These are phyloP conservation scores for Barnettozyma sp. DNA, from an alignment of 805 yeast species.

Conservation along the genomic window DNA sequence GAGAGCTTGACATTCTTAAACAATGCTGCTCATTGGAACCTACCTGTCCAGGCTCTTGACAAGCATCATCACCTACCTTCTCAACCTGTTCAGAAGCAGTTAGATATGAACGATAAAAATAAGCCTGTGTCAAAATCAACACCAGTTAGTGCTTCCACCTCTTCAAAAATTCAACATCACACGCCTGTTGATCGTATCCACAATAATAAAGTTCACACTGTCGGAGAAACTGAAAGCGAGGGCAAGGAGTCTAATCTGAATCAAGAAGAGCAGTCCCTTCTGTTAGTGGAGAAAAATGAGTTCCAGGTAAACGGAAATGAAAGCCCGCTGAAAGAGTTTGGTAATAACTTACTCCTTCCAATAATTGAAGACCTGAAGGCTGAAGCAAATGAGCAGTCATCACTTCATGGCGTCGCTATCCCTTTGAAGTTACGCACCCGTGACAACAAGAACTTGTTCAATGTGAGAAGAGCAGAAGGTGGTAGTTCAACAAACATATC, in stretches of 20 bases:
- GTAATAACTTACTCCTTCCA: constrained; percentile 1
- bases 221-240: background rate
- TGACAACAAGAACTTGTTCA: background rate
- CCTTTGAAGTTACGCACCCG: constrained; percentile 1
- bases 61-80: too few species aligned
- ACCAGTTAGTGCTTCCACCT: too few species aligned
- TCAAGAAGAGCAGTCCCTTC: background rate
- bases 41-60: too few species aligned
- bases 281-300: too few species aligned
- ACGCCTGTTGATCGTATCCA: too few species aligned
- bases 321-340: background rate
- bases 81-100: too few species aligned
- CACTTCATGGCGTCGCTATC: background rate
- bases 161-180: too few species aligned
- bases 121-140: background rate
- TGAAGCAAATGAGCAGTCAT: background rate
- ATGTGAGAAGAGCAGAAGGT: constrained; percentile 1
- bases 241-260: constrained; percentile 3
- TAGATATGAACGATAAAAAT: background rate
- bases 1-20: background rate
- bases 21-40: background rate
- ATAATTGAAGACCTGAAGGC: background rate
- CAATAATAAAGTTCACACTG: background rate
- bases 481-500: background rate
- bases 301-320: background rate